Base-by-base conservation (phyloP, 768 basidiomycete genomes). In the Leucosporidium yakuticum region DNA sequence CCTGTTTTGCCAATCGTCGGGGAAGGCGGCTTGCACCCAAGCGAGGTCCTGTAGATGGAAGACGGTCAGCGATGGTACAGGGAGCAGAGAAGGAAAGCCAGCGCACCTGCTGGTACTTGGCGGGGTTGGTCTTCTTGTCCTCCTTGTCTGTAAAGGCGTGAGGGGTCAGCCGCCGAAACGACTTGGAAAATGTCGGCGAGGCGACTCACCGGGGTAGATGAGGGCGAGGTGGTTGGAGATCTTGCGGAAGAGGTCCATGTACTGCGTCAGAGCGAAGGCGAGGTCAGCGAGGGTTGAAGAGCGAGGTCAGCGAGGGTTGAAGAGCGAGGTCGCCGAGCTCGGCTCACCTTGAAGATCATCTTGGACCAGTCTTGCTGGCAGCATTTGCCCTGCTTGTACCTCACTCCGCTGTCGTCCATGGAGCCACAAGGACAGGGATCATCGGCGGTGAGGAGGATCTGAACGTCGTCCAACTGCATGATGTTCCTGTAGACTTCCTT, bases 141-240 rank as follows among this genome's bases (percentile, higher is more conserved):
- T 65, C 56, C 3, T 59, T 59, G 66, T 85, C 90, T 91, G 68
- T n/a, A 20, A 54, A 31, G n/a, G 2, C 23, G 47, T 11, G 29
- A 19, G 32, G 53, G n/a, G 62, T 29, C 49, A 54, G 23, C 59
- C 15, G 57, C 34, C 17, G 47, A 8, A 48, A 54, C 17, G 8
- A 48, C 27, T 36, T 36, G 32, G 31, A 25, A n/a, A 25, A 60
- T 25, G 19, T 14, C 4, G 56, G 59, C 27, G 32, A 44, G 4
- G 60, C 36, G 0, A 71, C 79, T 59, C 69, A 90, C 93, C 83
- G 61, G 91, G 93, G 51, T 95, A 83, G 50, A 98, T 88, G 27
- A 98, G 79, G 0, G 84, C 89, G 56, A 95, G 83, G 77, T 96
- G 93, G 76, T 98, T 93, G 14, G 90, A 89, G 8, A 93, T 80